A percentile compares a stretch with the other conserved stretches of the same genome.
phyloP scores from a whole-genome alignment of 345 rosid genomes.

The Pseudoturritis turrita region DNA sequence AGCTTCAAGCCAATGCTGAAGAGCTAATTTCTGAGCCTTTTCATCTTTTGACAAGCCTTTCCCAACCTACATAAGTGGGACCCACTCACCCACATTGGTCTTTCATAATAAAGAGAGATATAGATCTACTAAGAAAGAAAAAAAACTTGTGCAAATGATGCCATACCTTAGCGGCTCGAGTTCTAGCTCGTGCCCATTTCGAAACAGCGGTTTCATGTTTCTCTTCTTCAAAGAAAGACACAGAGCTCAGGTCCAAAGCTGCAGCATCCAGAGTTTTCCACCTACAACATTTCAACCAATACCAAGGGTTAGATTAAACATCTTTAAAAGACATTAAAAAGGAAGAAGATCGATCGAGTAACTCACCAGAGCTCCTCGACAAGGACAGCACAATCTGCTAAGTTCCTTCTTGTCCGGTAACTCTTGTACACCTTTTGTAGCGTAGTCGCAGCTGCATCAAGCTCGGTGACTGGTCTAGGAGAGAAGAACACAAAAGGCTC shows the following conservation, averaged over 20 bases:
- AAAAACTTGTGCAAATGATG: not conserved
- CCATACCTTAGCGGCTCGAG: conserved; percentile 61
- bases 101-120: not conserved
- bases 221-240: conserved; percentile 54
- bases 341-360: conserved; percentile 8
- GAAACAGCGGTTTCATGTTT: conserved; percentile 57
- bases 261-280: conserved; percentile 66
- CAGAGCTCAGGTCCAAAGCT: conserved; percentile 43
- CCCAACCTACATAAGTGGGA: conserved; percentile 43
- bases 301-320: not conserved
- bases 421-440: conserved; percentile 89
- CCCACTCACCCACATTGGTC: not conserved
- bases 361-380: conserved; percentile 69
- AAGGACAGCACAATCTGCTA: conserved; percentile 71
- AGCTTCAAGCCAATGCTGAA: conserved; percentile 86
- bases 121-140: not conserved
- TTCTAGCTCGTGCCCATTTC: conserved; percentile 60
- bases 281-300: conserved; percentile 31
- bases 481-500: conserved; percentile 44
- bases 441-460: conserved; percentile 73
- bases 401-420: conserved; percentile 78
- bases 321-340: not conserved
- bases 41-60: conserved; percentile 70
- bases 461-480: conserved; percentile 55
- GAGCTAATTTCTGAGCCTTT: conserved; percentile 71